Base-by-base conservation (phyloP, 2,329 filamentous ascomycete genomes). In the Fusarium newnesense region DNA sequence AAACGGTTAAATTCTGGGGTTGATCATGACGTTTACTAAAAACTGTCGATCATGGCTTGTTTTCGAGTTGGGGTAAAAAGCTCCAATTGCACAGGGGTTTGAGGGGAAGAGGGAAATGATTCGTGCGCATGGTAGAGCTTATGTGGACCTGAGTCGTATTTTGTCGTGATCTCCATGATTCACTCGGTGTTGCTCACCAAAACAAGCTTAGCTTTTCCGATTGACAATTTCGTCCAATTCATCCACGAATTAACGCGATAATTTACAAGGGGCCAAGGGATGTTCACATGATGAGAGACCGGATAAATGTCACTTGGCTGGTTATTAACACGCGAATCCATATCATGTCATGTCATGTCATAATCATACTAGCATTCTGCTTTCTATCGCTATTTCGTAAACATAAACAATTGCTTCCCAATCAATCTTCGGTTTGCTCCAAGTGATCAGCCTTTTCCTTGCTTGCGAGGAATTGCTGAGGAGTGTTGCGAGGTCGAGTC, bases 391-490 rank as follows among this genome's bases (percentile, higher is more conserved):
- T 54, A 52, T 61, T 32, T 52, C 59, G 50, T 40, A 47, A 52
- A 28, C 30, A 50, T 30, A 47, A 24, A 67, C 46, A 61, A 54
- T 62, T 44, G 42, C 42, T 77, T 75, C 8, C 4, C 4, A n/a
- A 36, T 40, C 47, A 67, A 15, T 69, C 66, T 0, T 72, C 49
- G 4, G 66, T 26, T 5, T 60, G 32, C 24, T 74, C 72, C 10
- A 74, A 2, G 26, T 74, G 72, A 26, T 58, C 49, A 1, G 44
- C 65, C 52, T 74, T 74, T 7, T 66, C 60, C 68, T 74, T 74
- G 46, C 52, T 19, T 43, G 56, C 30, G 0, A 72, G 28, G 49
- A 47, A 74, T 26, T 74, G 47, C 16, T 74, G 72, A 1, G 72
- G 71, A 54, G 69, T 74, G 6, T 60, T 44, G 30, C 58, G 62